Conservation (phyloP, 306 rosid species). For the Gynostemma pentaphyllum region DNA sequence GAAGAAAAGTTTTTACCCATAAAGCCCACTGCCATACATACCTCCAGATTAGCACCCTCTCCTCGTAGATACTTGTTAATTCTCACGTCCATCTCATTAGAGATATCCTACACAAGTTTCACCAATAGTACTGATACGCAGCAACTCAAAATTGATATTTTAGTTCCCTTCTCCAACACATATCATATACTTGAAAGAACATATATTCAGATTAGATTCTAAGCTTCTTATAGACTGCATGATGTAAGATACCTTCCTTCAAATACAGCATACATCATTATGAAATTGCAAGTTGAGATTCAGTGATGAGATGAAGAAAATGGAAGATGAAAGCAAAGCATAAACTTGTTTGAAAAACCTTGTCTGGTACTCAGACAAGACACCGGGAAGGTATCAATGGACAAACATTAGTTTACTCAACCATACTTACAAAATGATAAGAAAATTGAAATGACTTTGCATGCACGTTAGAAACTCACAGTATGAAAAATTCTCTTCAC, state of each 20-base stretch:
- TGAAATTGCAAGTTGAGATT: neutral
- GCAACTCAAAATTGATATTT: neutral
- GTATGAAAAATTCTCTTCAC: too few species aligned
- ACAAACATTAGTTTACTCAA: too few species aligned
- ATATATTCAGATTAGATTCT: neutral
- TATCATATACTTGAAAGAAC: neutral
- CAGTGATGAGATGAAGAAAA: neutral
- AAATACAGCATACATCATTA: neutral
- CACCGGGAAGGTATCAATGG: neutral
- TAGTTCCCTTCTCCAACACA: neutral
- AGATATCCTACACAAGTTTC: conserved; percentile 29
- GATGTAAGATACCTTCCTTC: neutral
- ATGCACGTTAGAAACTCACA: too few species aligned
- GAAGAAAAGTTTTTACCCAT: neutral
- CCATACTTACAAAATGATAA: too few species aligned
- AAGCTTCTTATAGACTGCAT: neutral
- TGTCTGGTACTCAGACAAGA: neutral
- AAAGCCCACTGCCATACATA: conserved; percentile 8
- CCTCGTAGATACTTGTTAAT: conserved; percentile 77
- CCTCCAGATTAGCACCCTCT: conserved; percentile 54
- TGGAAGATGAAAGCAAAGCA: neutral
- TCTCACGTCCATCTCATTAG: conserved; percentile 43
- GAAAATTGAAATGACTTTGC: too few species aligned
- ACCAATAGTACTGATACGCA: neutral
- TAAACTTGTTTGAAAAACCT: neutral